phyloP scores from a whole-genome alignment of 2,329 filamentous ascomycete species.

The Fusarium napiforme region DNA sequence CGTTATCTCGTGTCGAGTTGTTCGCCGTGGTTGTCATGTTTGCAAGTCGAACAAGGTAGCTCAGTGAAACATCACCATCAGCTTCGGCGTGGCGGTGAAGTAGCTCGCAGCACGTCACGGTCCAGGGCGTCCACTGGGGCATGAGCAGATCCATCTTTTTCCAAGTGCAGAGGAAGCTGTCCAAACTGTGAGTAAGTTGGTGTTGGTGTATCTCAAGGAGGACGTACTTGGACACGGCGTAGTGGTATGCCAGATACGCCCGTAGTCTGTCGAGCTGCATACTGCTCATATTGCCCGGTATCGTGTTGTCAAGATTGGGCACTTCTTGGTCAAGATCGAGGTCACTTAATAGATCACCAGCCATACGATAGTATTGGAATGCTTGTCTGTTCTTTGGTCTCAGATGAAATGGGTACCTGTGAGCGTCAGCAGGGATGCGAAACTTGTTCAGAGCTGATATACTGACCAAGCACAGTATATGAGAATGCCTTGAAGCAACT shows the following conservation, averaged over 20 bases:
- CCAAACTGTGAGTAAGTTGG: conserved; percentile 19
- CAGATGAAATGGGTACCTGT: conserved; percentile 66
- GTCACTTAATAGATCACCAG: conserved; percentile 60
- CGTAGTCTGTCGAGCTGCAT: conserved; percentile 56
- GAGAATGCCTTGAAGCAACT: conserved; percentile 66
- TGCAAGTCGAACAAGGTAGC: conserved; percentile 56
- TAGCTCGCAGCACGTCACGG: conserved; percentile 56
- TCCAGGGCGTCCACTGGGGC: conserved; percentile 55
- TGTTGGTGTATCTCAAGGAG: neutral
- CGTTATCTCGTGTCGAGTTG: conserved; percentile 45
- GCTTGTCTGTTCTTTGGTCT: conserved; percentile 62
- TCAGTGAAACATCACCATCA: conserved; percentile 56
- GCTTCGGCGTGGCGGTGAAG: conserved; percentile 52
- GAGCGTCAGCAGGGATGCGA: neutral
- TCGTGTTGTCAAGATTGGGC: conserved; percentile 2
- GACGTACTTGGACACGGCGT: conserved; percentile 55
- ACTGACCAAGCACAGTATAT: conserved; percentile 68
- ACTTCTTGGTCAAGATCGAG: conserved; percentile 60
- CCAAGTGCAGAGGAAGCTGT: conserved; percentile 55
- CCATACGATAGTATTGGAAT: conserved; percentile 64
- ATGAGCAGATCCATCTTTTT: conserved; percentile 46
- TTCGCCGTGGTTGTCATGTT: conserved; percentile 54
- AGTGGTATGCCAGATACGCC: conserved; percentile 59
- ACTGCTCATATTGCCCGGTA: conserved; percentile 4
- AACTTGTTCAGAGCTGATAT: too few species aligned